Base-by-base conservation (phyloP, 108 stramenopile genomes). In the Epithemia pelagica region DNA sequence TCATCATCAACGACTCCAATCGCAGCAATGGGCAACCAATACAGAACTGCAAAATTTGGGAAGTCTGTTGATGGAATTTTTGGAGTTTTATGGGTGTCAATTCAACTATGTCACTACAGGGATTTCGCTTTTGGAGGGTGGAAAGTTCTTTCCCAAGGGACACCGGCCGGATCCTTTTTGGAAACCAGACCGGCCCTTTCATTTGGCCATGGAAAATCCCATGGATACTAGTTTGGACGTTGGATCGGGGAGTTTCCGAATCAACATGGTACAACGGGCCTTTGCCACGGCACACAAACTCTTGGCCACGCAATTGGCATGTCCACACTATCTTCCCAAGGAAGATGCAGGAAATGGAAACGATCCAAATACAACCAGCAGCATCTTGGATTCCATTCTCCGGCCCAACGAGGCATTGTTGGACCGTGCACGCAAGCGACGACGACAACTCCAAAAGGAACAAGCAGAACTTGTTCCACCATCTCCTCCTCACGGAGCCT, bases 71-170 rank as follows among this genome's bases (percentile, higher is more conserved):
- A 37, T 96, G 32, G 97, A 96, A 62, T 96, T 98, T 70, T 83
- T 98, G 28, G 94, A 94, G 59, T 76, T 96, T 46, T 98, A 96
- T 62, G 92, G 92, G 18, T 61, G 84, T 0, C 84, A 94, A 54
- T 92, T 95, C 61, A 98, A 98, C 74, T 96, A 92, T 64, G 61
- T 80, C 5, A 90, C 90, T 2, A 87, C 87, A 10, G 96, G 85
- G 0, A 89, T 95, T 26, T 88, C 87, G 0, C 81, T 96, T 0
- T 81, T 89, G 24, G 63, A 84, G 69, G 94, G 90, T 78, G 96
- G 96, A 3, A 76, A 68, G 31, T 96, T 84, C 71, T 96, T 96
- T 77, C 86, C 88, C 30, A 96, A 96, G 82, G 91, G 86, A 27
- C 68, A 71, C 8, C 71, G 74, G 24, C 77, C 72, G 54, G 66